Evolutionary conservation across 176 grass and related monocot species (phyloP).

Genomic region (Aechmea fasciata): DNA sequence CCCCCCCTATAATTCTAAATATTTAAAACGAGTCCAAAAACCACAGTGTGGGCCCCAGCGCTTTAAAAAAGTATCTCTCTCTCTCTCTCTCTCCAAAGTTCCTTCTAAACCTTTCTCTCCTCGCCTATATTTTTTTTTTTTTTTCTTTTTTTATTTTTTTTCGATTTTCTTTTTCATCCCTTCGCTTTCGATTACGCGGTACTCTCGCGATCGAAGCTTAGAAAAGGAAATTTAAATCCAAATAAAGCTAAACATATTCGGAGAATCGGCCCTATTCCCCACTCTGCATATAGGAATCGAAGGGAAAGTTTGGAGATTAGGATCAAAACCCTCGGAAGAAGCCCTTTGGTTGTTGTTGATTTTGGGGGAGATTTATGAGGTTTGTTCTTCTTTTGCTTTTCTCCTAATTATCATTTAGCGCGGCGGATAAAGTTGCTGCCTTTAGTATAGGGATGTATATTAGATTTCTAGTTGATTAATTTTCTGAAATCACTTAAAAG

Average conservation of each 20-base stretch:
- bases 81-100: too few relatives aligned
- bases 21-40: too few relatives aligned
- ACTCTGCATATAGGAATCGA: not conserved
- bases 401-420: not conserved
- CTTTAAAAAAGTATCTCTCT: too few relatives aligned
- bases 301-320: not conserved
- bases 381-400: not conserved
- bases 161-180: conserved; percentile 8
- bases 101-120: too few relatives aligned
- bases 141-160: too few relatives aligned
- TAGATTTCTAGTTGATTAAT: too few relatives aligned
- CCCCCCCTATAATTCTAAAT: too few relatives aligned
- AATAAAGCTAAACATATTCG: conserved; percentile 3
- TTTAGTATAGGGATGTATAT: too few relatives aligned
- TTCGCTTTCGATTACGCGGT: conserved; percentile 20
- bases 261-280: conserved; percentile 4
- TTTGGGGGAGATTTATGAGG: conserved; percentile 3
- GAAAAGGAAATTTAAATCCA: conserved; percentile 5
- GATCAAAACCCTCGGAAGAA: not conserved
- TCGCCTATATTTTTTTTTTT: not conserved
- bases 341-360: not conserved
- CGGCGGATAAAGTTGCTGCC: too few relatives aligned
- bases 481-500: too few relatives aligned
- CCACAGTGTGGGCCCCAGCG: too few relatives aligned
- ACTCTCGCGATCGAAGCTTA: not conserved